Base-by-base conservation (phyloP, 2,329 filamentous ascomycete genomes). In the Sarocladiaceae sp. region DNA sequence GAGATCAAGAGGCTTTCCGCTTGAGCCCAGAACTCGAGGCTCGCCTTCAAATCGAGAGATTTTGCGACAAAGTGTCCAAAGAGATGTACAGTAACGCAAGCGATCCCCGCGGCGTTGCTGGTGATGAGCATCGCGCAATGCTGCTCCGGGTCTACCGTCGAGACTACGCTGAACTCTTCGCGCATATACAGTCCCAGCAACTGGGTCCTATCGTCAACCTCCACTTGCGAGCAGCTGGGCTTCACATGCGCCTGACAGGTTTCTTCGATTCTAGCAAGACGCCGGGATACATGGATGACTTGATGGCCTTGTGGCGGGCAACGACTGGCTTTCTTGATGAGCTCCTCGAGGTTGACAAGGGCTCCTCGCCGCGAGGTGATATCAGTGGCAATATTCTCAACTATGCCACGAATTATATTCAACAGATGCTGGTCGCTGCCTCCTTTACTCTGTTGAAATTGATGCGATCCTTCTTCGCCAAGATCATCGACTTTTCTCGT, bases 391-490 rank as follows among this genome's bases (percentile, higher is more conserved):
- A 73, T 40, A 73, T 83, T 41, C 67, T 88, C 21, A 74, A 75
- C 41, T 82, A 85, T 55, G 76, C 80, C 20, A 83, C 78, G 51
- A 88, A 84, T 58, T 90, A 90, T 61, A 78, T 91, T 43, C 82
- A 88, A 58, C 86, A 91, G 62, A 90, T 91, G 83, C 78, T 89
- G 46, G 79, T 90, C n/a, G 86, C 85, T 2, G 85, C 83, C 4
- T 82, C 83, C 3, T 89, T 89, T 54, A 82, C 85, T 1, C 67
- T 93, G 39, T 72, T 90, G 49, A 91, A 90, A 56, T 71, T 91
- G 46, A 82, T 90, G 65, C 79, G 82, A 41, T 88, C 85, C 16
- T 83, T 83, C 64, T 90, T 90, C 54, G 74, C 82, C 32, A 76
- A 76, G 52, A 80, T 81, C n/a, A 79, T 86, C 45, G 83, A 89